Conservation (phyloP, 495 filamentous ascomycete species). For the Aspergillus bridgeri region DNA sequence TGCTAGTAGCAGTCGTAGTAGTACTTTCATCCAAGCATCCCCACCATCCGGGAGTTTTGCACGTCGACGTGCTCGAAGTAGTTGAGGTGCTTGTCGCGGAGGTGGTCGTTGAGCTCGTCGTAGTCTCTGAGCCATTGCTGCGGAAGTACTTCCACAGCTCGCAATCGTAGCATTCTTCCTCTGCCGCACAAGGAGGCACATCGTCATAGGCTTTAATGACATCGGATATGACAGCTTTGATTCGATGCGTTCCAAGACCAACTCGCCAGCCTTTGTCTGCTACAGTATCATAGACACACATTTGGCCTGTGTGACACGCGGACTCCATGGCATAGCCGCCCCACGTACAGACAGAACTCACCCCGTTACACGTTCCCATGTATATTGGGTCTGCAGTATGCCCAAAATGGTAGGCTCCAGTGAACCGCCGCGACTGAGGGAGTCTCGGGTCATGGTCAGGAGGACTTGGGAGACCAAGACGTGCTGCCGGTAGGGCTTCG, state of each 20-base stretch:
- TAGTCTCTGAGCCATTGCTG: conserved; percentile 78
- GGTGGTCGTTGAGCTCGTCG: conserved; percentile 56
- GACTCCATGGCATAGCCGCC: conserved; percentile 95
- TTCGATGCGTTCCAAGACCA: conserved; percentile 79
- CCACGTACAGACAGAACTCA: conserved; percentile 80
- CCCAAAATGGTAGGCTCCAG: conserved; percentile 88
- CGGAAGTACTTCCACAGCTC: conserved; percentile 90
- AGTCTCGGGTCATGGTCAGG: conserved; percentile 67
- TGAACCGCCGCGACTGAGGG: conserved; percentile 66
- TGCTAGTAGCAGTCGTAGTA: conserved; percentile 54
- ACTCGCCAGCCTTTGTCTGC: conserved; percentile 86
- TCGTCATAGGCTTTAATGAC: conserved; percentile 77
- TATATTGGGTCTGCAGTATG: conserved; percentile 95
- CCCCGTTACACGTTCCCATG: conserved; percentile 89
- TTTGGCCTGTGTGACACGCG: conserved; percentile 79
- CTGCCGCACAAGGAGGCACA: conserved; percentile 70
- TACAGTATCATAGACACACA: conserved; percentile 91
- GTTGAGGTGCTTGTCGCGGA: conserved; percentile 69
- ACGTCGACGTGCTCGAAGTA: conserved; percentile 73
- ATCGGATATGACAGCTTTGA: conserved; percentile 77
- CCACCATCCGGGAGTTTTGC: conserved; percentile 79
- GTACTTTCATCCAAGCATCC: conserved; percentile 58
- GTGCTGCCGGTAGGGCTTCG: conserved; percentile 80
- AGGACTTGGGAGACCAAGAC: conserved; percentile 82
- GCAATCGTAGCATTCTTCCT: conserved; percentile 82